These are phyloP conservation scores for Picea glauca DNA, from an alignment of 75 land plant species.

Conservation along the genomic window DNA sequence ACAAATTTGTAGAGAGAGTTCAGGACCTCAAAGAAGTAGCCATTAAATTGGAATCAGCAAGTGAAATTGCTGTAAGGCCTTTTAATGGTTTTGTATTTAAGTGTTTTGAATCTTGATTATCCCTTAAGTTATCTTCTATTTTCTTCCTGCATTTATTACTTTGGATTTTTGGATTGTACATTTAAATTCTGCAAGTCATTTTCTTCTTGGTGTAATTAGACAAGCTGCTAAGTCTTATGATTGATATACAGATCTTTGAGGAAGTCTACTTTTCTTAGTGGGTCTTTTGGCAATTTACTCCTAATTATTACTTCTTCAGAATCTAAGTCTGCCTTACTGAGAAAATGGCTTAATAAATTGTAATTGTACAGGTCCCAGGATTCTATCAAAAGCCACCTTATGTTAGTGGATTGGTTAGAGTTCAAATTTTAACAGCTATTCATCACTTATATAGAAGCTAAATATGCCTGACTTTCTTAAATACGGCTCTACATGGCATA, in stretches of 20 bases:
- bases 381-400: not conserved
- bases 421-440: no score
- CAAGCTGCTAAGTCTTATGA: not conserved
- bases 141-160: not conserved
- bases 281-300: not conserved
- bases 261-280: not conserved
- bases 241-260: not conserved
- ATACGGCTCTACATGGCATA: no score
- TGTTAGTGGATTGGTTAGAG: no score
- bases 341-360: not conserved
- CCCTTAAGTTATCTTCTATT: no score
- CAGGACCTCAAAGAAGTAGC: constrained; percentile 67
- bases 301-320: not conserved
- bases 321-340: not conserved
- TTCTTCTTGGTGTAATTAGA: not conserved
- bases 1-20: constrained; percentile 66
- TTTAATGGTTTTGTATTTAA: no score
- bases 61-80: constrained; percentile 78
- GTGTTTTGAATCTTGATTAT: no score
- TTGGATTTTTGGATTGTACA: not conserved
- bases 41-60: constrained; percentile 50
- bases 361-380: not conserved
- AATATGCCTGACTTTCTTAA: no score
- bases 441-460: no score
- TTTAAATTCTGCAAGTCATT: not conserved